Evolutionary conservation across 1,284 basidiomycete genomes (phyloP).

Genomic region (Vanrija sp.): DNA sequence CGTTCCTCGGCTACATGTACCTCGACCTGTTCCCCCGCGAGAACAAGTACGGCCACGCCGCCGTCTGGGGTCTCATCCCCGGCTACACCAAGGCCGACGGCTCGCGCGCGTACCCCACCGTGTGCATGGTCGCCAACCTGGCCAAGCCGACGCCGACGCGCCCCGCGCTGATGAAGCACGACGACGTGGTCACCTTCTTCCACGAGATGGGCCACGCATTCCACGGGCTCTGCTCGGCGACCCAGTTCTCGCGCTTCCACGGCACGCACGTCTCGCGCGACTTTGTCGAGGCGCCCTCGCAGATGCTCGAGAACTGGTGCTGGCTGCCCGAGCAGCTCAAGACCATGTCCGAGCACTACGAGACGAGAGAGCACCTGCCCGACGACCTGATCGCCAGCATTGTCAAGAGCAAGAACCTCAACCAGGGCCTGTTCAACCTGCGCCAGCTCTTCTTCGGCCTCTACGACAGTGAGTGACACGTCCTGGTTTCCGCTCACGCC

Average conservation of each 20-base stretch:
- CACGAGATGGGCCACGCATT: constrained; percentile 75
- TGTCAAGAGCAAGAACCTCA: constrained; percentile 20
- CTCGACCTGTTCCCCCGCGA: constrained; percentile 83
- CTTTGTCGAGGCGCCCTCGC: constrained; percentile 80
- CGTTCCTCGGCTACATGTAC: constrained; percentile 67
- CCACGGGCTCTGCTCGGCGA: constrained; percentile 70
- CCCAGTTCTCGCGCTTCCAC: constrained; percentile 70
- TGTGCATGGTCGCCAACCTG: constrained; percentile 59
- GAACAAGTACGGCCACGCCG: constrained; percentile 78
- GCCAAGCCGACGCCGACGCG: constrained; percentile 54
- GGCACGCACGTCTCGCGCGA: constrained; percentile 61
- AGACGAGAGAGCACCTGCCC: constrained; percentile 17
- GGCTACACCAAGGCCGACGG: constrained; percentile 16
- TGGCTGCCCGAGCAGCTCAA: constrained; percentile 23
- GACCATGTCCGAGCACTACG: constrained; percentile 19
- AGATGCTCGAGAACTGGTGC: constrained; percentile 85
- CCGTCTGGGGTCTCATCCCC: constrained; percentile 69
- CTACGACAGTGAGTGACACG: constrained; percentile 11
- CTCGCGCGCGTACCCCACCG: constrained; percentile 38
- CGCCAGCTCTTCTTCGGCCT: constrained; percentile 21
- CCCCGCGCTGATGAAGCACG: constrained; percentile 76
- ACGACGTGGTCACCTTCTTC: constrained; percentile 50
- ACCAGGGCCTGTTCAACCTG: constrained; percentile 20
- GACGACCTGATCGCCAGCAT: constrained; percentile 17
- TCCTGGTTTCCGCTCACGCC: background rate